Percentiles rank a stretch among this genome's conserved stretches.
phyloP scores from a whole-genome alignment of 768 basidiomycete species.

The Naganishia vishniacii region DNA sequence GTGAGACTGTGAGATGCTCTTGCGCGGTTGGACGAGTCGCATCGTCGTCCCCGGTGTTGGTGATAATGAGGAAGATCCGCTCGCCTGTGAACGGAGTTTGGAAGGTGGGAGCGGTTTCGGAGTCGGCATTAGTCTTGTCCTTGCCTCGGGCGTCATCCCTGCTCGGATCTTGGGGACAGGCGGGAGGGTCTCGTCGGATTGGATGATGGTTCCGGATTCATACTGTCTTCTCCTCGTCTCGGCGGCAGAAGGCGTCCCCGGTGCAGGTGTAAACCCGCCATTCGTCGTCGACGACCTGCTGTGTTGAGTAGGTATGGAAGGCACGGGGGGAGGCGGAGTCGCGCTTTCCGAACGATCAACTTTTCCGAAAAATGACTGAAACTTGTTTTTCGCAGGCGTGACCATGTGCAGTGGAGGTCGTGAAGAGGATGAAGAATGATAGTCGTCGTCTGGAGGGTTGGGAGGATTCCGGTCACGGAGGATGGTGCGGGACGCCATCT shows the following conservation, averaged over 20 bases:
- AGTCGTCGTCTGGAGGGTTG: neutral
- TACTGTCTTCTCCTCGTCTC: neutral
- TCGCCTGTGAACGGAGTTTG: neutral
- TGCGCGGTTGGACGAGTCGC: slow-evolving; percentile 8
- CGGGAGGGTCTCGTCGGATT: neutral
- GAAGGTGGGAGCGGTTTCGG: slow-evolving; percentile 15
- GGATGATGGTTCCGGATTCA: slow-evolving; percentile 5
- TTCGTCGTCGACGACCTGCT: neutral
- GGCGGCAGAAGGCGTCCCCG: neutral
- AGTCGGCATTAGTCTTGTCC: slow-evolving; percentile 31
- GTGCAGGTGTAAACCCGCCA: neutral
- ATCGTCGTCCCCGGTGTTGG: neutral
- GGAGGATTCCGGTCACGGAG: slow-evolving; percentile 5
- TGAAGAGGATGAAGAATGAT: neutral
- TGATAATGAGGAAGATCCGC: neutral
- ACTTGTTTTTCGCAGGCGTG: slow-evolving; percentile 19
- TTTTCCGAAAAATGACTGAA: slow-evolving; percentile 9
- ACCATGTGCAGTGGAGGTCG: slow-evolving; percentile 16
- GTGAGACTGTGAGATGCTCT: neutral
- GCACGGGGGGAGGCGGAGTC: slow-evolving; percentile 15
- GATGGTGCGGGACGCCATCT: slow-evolving; percentile 20
- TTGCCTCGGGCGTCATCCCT: slow-evolving; percentile 40
- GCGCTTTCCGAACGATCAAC: neutral
- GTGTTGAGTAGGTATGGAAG: neutral
- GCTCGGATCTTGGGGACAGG: slow-evolving; percentile 34